Percentiles rank a stretch among this genome's conserved stretches.
Evolutionary conservation across 495 filamentous ascomycete species (phyloP).

Genomic region (Arthonia radiata): DNA sequence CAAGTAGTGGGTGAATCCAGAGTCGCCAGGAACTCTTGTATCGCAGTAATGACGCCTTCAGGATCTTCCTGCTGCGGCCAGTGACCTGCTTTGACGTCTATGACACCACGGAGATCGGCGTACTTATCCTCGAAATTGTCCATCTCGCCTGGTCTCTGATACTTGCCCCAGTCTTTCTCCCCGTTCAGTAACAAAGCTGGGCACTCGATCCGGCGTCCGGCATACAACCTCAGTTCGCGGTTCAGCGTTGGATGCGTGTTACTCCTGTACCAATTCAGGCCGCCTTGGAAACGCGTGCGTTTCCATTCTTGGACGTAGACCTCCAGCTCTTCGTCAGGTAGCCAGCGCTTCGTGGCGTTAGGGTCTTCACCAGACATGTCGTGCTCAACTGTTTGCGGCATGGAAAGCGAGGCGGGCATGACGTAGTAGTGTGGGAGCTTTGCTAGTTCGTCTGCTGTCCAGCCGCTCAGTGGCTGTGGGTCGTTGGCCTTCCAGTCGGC

Average conservation of each 20-base stretch:
- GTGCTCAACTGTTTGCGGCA: conserved; percentile 27
- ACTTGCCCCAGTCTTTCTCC: conserved; percentile 38
- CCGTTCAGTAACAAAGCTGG: conserved; percentile 35
- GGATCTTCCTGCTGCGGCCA: conserved; percentile 45
- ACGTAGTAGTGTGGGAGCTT: conserved; percentile 44
- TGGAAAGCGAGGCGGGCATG: conserved; percentile 30
- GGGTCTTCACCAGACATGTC: conserved; percentile 27
- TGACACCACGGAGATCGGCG: conserved; percentile 24
- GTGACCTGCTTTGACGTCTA: conserved; percentile 34
- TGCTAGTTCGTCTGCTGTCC: conserved; percentile 28
- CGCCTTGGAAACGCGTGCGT: conserved; percentile 48
- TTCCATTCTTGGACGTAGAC: conserved; percentile 34
- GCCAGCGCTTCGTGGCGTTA: conserved; percentile 19
- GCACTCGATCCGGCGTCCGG: conserved; percentile 15
- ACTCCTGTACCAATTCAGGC: conserved; percentile 43
- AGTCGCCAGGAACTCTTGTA: conserved; percentile 19
- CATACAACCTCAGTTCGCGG: conserved; percentile 14
- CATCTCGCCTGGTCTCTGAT: conserved; percentile 36
- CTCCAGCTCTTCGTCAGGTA: conserved; percentile 27
- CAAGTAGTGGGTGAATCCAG: no score
- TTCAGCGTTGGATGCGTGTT: conserved; percentile 19
- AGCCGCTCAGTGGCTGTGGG: conserved; percentile 24
- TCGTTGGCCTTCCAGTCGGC: conserved; percentile 31
- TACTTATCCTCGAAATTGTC: conserved; percentile 29
- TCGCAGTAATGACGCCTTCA: conserved; percentile 23